Evolutionary conservation across 495 filamentous ascomycete species (phyloP), one percentile per base, ranked within the genome.

Genomic region (Jackrogersella multiformis): DNA sequence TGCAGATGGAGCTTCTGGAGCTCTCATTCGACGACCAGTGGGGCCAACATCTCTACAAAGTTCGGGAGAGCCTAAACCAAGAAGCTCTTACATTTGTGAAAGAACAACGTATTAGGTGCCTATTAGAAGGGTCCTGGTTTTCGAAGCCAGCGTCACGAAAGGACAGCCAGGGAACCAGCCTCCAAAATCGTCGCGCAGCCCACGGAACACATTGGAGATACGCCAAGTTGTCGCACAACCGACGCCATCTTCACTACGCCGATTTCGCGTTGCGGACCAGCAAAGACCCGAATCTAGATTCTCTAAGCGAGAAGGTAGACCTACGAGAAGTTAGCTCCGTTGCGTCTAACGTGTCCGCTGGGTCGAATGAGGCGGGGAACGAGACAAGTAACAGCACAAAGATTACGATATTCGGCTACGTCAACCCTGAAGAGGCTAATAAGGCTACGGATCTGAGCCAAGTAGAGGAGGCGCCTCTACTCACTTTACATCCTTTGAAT

Each of bases 1-100:
- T 97, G n/a, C 95, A 98, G 75, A 97, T 98, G 93, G 91, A 97
- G 68, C 82, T 97, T 3, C 78, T 98, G 5, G 92, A 97, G 70
- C 81, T 94, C 45, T 91, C 92, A 0, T 97, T 97, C 69, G 95
- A 98, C 74, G 92, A 94, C 73, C 91, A 88, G 26, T 98, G 96
- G 96, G 93, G 93, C 0, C 87, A 91, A 65, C 93, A 98, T 76
- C 82, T 99, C 20, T 79, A 80, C 66, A 92, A 96, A 75, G 92
- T 97, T 10, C 89, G 94, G n/a, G 92, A 97, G 42, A 92, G 97
- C 77, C 81, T 98, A 9, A 90, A 94, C 66, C 88, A 94, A 67
- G 95, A 99, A 73, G 93, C 95, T 18, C 78, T 96, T 36, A 92
- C 96, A 69, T 99, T 99, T 71, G 90, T 98, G 72, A 97, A 95